Conservation (phyloP, 495 filamentous ascomycete species). For the Xylaria nigripes region DNA sequence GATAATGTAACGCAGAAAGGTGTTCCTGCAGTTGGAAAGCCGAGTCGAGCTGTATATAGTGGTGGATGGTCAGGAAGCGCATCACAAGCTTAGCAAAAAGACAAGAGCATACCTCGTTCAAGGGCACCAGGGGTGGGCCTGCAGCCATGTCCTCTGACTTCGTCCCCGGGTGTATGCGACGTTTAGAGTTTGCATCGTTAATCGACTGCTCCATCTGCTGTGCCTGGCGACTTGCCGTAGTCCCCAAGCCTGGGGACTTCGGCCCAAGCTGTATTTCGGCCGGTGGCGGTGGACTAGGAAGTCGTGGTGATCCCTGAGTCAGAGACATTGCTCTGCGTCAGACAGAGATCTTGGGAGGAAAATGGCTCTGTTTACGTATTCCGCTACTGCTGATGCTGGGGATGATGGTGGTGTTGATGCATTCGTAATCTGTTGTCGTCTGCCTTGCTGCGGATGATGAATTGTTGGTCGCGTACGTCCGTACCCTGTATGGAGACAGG, state of each 20-base stretch:
- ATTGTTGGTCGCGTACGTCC: too few relatives aligned
- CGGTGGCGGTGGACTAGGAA: constrained; percentile 81
- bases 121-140: constrained; percentile 78
- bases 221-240: constrained; percentile 42
- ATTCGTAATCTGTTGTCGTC: background rate
- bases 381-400: background rate
- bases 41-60: constrained; percentile 65
- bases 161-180: constrained; percentile 88
- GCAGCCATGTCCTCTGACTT: constrained; percentile 83
- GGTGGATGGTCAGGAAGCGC: background rate
- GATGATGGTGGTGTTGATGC: background rate
- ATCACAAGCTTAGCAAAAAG: background rate
- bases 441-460: background rate
- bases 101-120: constrained; percentile 58
- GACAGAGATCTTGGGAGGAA: background rate
- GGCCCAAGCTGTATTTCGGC: constrained; percentile 86
- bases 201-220: constrained; percentile 51
- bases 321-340: constrained; percentile 40
- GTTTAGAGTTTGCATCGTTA: constrained; percentile 50
- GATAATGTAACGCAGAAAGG: constrained; percentile 79
- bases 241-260: constrained; percentile 63
- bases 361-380: background rate
- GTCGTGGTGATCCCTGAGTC: constrained; percentile 72
- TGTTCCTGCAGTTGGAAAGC: constrained; percentile 99
- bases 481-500: too few relatives aligned